phyloP scores from a whole-genome alignment of 2,329 filamentous ascomycete genomes.

The Elsinoe australis region DNA sequence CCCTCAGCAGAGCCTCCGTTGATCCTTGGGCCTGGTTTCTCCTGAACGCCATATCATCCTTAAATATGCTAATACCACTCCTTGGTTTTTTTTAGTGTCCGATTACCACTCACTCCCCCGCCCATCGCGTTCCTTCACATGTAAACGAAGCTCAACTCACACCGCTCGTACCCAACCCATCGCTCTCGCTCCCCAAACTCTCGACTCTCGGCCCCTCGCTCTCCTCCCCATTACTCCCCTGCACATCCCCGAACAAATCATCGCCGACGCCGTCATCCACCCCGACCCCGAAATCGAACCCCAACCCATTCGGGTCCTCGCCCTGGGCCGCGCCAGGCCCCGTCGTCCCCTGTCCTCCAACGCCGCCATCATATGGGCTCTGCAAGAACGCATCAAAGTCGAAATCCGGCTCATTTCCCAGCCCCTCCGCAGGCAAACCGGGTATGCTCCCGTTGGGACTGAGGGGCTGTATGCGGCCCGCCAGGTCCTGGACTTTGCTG shows the following conservation, averaged over 20 bases:
- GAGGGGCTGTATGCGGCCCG: constrained; percentile 66
- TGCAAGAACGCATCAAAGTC: constrained; percentile 54
- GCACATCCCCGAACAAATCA: constrained; percentile 8
- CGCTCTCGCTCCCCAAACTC: constrained; percentile 33
- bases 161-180: constrained; percentile 6
- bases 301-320: constrained; percentile 18
- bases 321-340: constrained; percentile 16
- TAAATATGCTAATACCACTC: no score
- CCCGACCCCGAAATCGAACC: constrained; percentile 26
- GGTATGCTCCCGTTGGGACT: constrained; percentile 74
- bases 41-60: no score
- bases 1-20: no score
- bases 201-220: constrained; percentile 31
- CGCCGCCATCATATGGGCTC: constrained; percentile 29
- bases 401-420: constrained; percentile 35
- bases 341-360: neutral
- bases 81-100: no score
- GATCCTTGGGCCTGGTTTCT: no score
- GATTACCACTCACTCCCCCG: neutral
- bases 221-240: constrained; percentile 17
- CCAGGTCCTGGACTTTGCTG: constrained; percentile 65
- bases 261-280: constrained; percentile 21
- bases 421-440: constrained; percentile 45
- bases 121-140: neutral
- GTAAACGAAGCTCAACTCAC: no score